These are phyloP conservation scores for Neurospora sp. DNA, from an alignment of 495 filamentous ascomycete species.

Conservation along the genomic window DNA sequence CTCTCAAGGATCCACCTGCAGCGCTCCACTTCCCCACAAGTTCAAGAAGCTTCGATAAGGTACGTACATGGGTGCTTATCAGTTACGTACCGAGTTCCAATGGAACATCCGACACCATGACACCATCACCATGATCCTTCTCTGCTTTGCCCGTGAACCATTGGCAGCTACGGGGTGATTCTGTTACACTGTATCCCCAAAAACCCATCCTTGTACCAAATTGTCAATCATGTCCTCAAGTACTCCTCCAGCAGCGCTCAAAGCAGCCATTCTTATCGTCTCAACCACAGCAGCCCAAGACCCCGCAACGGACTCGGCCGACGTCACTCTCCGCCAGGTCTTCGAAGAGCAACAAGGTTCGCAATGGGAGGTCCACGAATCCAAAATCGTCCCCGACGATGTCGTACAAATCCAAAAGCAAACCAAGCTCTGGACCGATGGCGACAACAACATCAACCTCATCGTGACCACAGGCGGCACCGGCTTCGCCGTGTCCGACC, in stretches of 20 bases:
- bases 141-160: background rate
- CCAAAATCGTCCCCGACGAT: slow-evolving; percentile 74
- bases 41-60: background rate
- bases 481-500: slow-evolving; percentile 81
- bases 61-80: background rate
- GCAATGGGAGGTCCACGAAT: slow-evolving; percentile 58
- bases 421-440: slow-evolving; percentile 54
- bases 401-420: slow-evolving; percentile 60
- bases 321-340: slow-evolving; percentile 50
- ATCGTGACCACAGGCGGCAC: slow-evolving; percentile 88
- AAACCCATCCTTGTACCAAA: background rate
- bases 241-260: slow-evolving; percentile 33
- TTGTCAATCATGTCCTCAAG: background rate
- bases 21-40: background rate
- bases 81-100: background rate
- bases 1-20: background rate
- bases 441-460: slow-evolving; percentile 47
- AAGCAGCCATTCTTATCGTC: slow-evolving; percentile 71
- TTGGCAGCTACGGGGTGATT: background rate
- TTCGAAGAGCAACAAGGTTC: slow-evolving; percentile 48
- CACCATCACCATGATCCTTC: background rate
- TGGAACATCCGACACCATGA: background rate
- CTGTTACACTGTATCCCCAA: background rate
- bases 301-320: slow-evolving; percentile 66
- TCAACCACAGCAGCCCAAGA: slow-evolving; percentile 87